These are phyloP conservation scores for Inga leiocalycina DNA, from an alignment of 306 rosid species.

Conservation along the genomic window DNA sequence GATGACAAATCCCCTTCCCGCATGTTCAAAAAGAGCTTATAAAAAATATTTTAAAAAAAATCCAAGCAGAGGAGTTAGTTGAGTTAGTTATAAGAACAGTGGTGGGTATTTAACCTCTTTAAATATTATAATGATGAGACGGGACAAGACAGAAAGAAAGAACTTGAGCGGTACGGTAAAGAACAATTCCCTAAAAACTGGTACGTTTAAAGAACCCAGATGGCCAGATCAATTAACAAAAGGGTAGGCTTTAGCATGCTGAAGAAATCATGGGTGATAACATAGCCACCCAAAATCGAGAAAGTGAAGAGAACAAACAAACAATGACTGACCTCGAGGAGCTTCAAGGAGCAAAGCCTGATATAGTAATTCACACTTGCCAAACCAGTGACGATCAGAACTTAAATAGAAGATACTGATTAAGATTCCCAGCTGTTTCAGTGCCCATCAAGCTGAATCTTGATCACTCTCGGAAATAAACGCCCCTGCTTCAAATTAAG, in stretches of 20 bases:
- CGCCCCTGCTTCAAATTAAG: not conserved
- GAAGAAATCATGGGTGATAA: not conserved
- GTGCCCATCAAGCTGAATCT: slow-evolving; percentile 28
- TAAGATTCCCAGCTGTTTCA: slow-evolving; percentile 25
- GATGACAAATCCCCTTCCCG: not conserved
- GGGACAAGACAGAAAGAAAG: not conserved
- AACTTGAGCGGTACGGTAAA: not conserved
- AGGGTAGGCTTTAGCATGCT: not conserved
- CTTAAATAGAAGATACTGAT: slow-evolving; percentile 16
- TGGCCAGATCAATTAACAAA: slow-evolving; percentile 6
- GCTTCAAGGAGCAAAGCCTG: slow-evolving; percentile 37
- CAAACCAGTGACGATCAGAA: slow-evolving; percentile 32
- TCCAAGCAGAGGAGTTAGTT: not conserved
- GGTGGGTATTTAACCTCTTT: not conserved
- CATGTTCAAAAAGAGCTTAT: not conserved
- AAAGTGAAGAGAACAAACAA: not conserved
- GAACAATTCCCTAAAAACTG: slow-evolving; percentile 8
- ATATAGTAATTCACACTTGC: not conserved
- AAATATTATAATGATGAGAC: not conserved
- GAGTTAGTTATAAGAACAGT: slow-evolving; percentile 13
- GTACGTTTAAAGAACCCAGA: slow-evolving; percentile 2
- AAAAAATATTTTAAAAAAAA: not conserved
- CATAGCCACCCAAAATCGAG: not conserved
- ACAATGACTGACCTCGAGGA: slow-evolving; percentile 38
- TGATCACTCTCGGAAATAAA: slow-evolving; percentile 24